Conservation (phyloP, 2,329 filamentous ascomycete genomes). For the Parafenestella ontariensis region DNA sequence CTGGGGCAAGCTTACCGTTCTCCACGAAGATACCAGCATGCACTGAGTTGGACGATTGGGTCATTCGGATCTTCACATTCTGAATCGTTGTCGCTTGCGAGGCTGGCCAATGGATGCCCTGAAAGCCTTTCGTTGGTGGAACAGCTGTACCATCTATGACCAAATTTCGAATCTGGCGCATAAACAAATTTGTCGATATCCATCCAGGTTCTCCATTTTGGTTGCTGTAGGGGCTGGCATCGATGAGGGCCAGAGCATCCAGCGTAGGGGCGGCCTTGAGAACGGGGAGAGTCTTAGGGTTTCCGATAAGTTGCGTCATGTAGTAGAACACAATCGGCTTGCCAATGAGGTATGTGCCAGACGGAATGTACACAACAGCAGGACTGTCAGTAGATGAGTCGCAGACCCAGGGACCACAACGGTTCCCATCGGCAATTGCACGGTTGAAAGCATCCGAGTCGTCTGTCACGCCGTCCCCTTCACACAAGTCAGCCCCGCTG, state of each 20-base stretch:
- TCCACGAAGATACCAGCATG: conserved; percentile 59
- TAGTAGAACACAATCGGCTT: conserved; percentile 68
- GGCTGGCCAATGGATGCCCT: conserved; percentile 58
- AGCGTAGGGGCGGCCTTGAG: conserved; percentile 64
- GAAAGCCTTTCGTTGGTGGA: conserved; percentile 53
- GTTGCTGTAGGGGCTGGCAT: conserved; percentile 61
- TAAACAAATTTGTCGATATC: conserved; percentile 68
- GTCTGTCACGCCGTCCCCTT: conserved; percentile 49
- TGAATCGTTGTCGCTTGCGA: conserved; percentile 57
- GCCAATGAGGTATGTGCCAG: conserved; percentile 61
- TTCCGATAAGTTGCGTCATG: conserved; percentile 68
- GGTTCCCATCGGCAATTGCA: conserved; percentile 53
- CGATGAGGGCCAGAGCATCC: conserved; percentile 63
- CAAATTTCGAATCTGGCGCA: conserved; percentile 70
- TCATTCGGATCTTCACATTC: conserved; percentile 56
- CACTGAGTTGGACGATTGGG: conserved; percentile 51
- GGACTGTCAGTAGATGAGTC: conserved; percentile 59
- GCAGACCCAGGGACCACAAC: conserved; percentile 54
- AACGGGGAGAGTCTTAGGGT: conserved; percentile 63
- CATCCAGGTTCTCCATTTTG: conserved; percentile 50
- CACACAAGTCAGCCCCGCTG: conserved; percentile 14
- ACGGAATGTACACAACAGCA: conserved; percentile 64
- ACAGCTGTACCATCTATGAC: conserved; percentile 64
- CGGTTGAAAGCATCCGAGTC: conserved; percentile 64
- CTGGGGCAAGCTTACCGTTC: conserved; percentile 30